phyloP scores from a whole-genome alignment of 2,329 filamentous ascomycete species.

The Exophiala aquamarina region DNA sequence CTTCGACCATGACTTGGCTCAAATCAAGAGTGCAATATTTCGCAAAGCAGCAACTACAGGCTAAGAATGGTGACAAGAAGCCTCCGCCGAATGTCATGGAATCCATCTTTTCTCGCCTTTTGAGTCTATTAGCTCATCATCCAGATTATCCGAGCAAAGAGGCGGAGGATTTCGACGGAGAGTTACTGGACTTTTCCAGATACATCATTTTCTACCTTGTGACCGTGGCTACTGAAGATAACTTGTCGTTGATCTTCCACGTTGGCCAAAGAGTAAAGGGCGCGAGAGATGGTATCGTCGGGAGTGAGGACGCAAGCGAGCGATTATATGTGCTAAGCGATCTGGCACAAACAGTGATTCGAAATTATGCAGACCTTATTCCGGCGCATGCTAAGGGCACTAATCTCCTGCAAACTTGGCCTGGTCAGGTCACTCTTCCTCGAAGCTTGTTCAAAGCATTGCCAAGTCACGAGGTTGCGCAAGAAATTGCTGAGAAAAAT shows the following conservation, averaged over 20 bases:
- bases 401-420: conserved; percentile 73
- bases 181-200: conserved; percentile 76
- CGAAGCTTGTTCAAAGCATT: conserved; percentile 74
- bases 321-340: conserved; percentile 82
- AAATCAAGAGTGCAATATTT: conserved; percentile 74
- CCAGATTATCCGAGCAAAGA: conserved; percentile 68
- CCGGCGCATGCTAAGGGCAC: conserved; percentile 62
- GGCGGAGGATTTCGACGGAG: conserved; percentile 58
- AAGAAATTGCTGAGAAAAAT: conserved; percentile 81
- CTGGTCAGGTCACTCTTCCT: conserved; percentile 78
- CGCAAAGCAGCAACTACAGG: conserved; percentile 46
- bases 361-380: conserved; percentile 81
- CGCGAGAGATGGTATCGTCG: conserved; percentile 74
- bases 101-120: conserved; percentile 73
- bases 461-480: conserved; percentile 73
- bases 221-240: conserved; percentile 79
- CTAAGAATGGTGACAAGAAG: conserved; percentile 35
- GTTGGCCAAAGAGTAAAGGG: conserved; percentile 92
- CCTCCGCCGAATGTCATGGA: conserved; percentile 69
- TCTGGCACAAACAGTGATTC: conserved; percentile 76
- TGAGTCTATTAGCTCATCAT: conserved; percentile 89
- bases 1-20: conserved; percentile 82
- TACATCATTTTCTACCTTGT: conserved; percentile 90
- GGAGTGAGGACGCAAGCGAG: conserved; percentile 43
- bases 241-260: conserved; percentile 84